Percentiles rank a stretch among this genome's conserved stretches.
These are phyloP conservation scores for Suillus paluster DNA, from an alignment of 768 basidiomycete species.

Conservation along the genomic window DNA sequence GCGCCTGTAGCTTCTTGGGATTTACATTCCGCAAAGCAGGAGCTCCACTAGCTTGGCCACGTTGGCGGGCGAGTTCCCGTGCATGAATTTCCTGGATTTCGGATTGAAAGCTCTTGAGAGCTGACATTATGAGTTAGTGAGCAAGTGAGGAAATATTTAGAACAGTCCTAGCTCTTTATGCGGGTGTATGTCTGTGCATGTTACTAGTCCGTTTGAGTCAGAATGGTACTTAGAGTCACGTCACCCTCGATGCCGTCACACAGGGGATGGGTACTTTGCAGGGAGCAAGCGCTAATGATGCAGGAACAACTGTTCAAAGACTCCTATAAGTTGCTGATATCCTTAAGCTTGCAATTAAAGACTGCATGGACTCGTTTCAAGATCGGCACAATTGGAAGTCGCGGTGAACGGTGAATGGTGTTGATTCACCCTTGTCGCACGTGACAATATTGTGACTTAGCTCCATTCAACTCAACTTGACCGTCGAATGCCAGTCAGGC, in stretches of 20 bases:
- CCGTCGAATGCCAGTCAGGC: too few species aligned
- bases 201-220: slow-evolving; percentile 3
- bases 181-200: not conserved
- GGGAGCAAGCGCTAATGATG: not conserved
- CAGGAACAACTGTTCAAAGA: not conserved
- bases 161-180: not conserved
- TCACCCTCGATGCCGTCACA: slow-evolving; percentile 7
- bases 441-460: too few species aligned
- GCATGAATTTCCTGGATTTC: slow-evolving; percentile 80
- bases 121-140: slow-evolving; percentile 26
- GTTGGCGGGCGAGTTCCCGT: slow-evolving; percentile 69
- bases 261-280: not conserved
- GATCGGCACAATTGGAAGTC: too few species aligned
- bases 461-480: too few species aligned
- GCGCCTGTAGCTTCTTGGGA: not conserved
- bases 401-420: too few species aligned
- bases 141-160: not conserved
- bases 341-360: not conserved
- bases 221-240: not conserved
- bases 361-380: not conserved
- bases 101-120: slow-evolving; percentile 51
- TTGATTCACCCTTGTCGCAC: not conserved
- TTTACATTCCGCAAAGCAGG: slow-evolving; percentile 17
- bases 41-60: slow-evolving; percentile 31
- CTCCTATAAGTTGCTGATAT: not conserved